A percentile compares a stretch with the other conserved stretches of the same genome.
Conservation (phyloP, 495 filamentous ascomycete genomes). For the Acidomyces sp. region DNA sequence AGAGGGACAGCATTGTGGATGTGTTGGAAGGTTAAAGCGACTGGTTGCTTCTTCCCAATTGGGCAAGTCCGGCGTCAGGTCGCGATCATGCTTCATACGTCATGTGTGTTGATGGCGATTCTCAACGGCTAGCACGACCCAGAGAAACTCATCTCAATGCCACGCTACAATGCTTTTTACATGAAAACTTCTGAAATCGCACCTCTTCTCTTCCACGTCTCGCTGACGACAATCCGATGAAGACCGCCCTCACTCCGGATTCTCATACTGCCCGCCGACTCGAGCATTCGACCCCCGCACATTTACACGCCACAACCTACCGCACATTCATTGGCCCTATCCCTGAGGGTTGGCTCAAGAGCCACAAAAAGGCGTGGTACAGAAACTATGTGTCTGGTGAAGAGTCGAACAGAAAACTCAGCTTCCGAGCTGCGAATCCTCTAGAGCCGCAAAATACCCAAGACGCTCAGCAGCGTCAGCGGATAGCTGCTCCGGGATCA, state of each 20-base stretch:
- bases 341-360: slow-evolving; percentile 54
- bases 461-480: not conserved
- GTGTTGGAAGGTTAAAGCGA: too few species aligned
- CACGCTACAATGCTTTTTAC: too few species aligned
- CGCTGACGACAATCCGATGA: not conserved
- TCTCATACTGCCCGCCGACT: slow-evolving; percentile 25
- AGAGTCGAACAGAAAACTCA: slow-evolving; percentile 24
- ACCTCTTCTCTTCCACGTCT: too few species aligned
- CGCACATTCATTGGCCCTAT: slow-evolving; percentile 58
- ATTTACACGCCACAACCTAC: slow-evolving; percentile 49
- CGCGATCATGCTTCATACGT: too few species aligned
- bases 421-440: slow-evolving; percentile 10
- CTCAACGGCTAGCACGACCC: too few species aligned
- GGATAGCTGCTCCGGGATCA: slow-evolving; percentile 22
- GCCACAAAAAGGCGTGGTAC: slow-evolving; percentile 52
- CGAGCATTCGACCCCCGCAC: slow-evolving; percentile 46
- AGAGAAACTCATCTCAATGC: too few species aligned
- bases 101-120: too few species aligned
- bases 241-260: slow-evolving; percentile 16
- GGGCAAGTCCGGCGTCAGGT: too few species aligned
- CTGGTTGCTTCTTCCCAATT: too few species aligned
- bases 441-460: not conserved
- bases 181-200: too few species aligned
- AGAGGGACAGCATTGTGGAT: too few species aligned
- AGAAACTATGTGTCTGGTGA: slow-evolving; percentile 39